phyloP scores from a whole-genome alignment of 371 early-diverging fungal species.

The Batkoa obscura region DNA sequence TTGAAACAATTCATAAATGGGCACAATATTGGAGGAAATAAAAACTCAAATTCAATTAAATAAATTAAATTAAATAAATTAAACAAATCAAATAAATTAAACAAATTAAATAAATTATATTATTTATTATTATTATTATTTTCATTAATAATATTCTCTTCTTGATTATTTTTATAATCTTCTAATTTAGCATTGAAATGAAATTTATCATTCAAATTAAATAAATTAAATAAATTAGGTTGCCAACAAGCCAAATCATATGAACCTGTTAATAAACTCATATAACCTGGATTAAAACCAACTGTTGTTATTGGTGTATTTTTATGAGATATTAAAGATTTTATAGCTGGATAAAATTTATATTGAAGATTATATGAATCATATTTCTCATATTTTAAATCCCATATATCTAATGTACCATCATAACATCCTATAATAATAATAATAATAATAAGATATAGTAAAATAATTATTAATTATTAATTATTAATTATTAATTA shows the following conservation, averaged over 20 bases:
- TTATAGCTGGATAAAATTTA: neutral
- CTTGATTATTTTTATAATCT: too few species aligned
- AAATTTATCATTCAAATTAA: too few species aligned
- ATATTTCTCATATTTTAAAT: neutral
- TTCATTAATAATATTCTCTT: too few species aligned
- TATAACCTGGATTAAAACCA: neutral
- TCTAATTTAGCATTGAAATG: too few species aligned
- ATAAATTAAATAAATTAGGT: neutral
- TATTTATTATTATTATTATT: too few species aligned
- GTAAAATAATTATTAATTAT: too few species aligned
- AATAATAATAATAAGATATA: too few species aligned
- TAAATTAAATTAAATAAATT: too few species aligned
- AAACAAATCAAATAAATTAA: too few species aligned
- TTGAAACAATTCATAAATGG: conserved; percentile 92
- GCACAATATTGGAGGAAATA: conserved; percentile 72
- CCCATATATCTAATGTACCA: neutral
- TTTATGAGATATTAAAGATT: neutral
- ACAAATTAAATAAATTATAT: too few species aligned
- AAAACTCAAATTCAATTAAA: too few species aligned
- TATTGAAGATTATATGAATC: neutral
- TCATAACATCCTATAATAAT: neutral
- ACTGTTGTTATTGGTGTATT: neutral
- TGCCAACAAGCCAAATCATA: neutral
- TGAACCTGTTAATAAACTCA: neutral
- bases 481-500: too few species aligned